Conservation (phyloP, 768 basidiomycete species). For the Terana coerulea region DNA sequence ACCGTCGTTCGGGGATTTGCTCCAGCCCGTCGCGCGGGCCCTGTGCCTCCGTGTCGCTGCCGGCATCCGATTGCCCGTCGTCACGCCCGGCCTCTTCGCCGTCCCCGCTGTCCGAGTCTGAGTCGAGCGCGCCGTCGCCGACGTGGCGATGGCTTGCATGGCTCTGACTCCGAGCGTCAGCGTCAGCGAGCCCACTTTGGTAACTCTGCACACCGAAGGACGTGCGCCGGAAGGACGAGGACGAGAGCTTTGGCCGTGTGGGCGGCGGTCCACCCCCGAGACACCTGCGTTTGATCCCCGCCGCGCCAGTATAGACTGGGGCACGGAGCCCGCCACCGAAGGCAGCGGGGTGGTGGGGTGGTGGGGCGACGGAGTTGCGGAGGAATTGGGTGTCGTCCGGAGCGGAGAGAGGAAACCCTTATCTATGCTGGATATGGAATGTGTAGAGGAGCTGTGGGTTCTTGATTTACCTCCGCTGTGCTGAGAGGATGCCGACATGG, state of each 20-base stretch:
- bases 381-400: conserved; percentile 21
- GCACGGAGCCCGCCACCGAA: conserved; percentile 14
- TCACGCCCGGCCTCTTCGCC: conserved; percentile 32
- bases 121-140: conserved; percentile 76
- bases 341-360: conserved; percentile 17
- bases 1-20: background rate
- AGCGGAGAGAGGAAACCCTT: conserved; percentile 20
- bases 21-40: background rate
- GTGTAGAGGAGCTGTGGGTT: conserved; percentile 6
- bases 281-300: conserved; percentile 7
- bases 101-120: conserved; percentile 52
- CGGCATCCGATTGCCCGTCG: conserved; percentile 18
- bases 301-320: no score
- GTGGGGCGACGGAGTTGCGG: conserved; percentile 23
- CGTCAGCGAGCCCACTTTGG: conserved; percentile 24
- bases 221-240: conserved; percentile 38
- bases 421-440: conserved; percentile 7
- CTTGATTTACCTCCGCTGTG: conserved; percentile 3
- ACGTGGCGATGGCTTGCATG: conserved; percentile 54
- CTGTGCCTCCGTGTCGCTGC: background rate
- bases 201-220: conserved; percentile 35
- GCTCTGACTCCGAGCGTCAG: conserved; percentile 31
- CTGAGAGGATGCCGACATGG: background rate
- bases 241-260: conserved; percentile 18
- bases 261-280: conserved; percentile 10